Percentiles rank a stretch among this genome's conserved stretches.
phyloP scores from a whole-genome alignment of 2,329 filamentous ascomycete genomes.

The Ophioceras dolichostomum region DNA sequence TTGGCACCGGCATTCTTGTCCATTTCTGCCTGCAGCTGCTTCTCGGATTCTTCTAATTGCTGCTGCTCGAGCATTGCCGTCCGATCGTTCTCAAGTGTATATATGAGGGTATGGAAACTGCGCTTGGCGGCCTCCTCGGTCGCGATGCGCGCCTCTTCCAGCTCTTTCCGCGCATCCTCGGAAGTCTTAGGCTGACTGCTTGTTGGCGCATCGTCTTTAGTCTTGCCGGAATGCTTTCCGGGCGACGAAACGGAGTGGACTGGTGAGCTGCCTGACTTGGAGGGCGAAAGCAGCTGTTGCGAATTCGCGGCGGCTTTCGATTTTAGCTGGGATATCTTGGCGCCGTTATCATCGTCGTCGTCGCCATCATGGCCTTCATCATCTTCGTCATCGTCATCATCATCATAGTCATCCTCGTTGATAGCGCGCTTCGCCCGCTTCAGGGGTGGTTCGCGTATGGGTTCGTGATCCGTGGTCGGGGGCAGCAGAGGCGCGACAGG shows the following conservation, averaged over 20 bases:
- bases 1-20: constrained; percentile 48
- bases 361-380: constrained; percentile 50
- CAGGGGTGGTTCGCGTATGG: constrained; percentile 45
- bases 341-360: constrained; percentile 25
- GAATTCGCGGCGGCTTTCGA: constrained; percentile 38
- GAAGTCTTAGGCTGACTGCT: constrained; percentile 53
- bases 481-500: constrained; percentile 29
- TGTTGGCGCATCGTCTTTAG: constrained; percentile 33
- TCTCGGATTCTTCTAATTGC: constrained; percentile 89
- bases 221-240: constrained; percentile 42
- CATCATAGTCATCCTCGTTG: constrained; percentile 76
- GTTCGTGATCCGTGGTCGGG: constrained; percentile 45
- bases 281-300: constrained; percentile 52
- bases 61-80: constrained; percentile 97
- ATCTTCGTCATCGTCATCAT: constrained; percentile 69
- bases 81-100: constrained; percentile 88
- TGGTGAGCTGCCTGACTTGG: constrained; percentile 56
- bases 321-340: constrained; percentile 31
- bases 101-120: constrained; percentile 88
- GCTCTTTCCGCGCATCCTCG: constrained; percentile 82
- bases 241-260: constrained; percentile 50
- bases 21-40: constrained; percentile 92
- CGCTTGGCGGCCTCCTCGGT: constrained; percentile 81
- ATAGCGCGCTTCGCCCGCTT: constrained; percentile 71
- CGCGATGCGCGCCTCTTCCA: constrained; percentile 84